Evolutionary conservation across 805 yeast genomes (phyloP).

Genomic region (Lachancea mirantina): DNA sequence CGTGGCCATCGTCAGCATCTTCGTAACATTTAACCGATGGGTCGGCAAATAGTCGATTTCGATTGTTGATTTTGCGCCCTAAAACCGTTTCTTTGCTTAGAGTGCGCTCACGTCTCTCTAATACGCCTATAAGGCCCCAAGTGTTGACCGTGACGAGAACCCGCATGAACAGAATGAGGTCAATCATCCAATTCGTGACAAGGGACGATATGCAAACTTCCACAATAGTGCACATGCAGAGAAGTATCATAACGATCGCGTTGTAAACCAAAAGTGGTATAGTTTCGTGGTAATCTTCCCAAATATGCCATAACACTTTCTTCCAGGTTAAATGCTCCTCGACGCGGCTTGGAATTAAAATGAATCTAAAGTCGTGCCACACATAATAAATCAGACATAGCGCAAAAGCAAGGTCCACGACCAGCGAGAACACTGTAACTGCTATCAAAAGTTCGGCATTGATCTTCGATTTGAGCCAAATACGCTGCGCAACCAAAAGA

Average conservation of each 20-base stretch:
- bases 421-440: slow-evolving; percentile 9
- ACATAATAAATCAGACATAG: slow-evolving; percentile 16
- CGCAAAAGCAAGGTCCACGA: slow-evolving; percentile 14
- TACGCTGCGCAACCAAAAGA: slow-evolving; percentile 10
- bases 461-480: slow-evolving; percentile 3
- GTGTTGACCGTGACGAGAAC: slow-evolving; percentile 26
- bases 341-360: slow-evolving; percentile 16
- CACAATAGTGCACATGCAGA: slow-evolving; percentile 16
- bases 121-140: slow-evolving; percentile 29
- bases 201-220: slow-evolving; percentile 8
- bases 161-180: slow-evolving; percentile 17
- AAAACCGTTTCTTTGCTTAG: slow-evolving; percentile 24
- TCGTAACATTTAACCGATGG: slow-evolving; percentile 18
- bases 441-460: slow-evolving; percentile 2
- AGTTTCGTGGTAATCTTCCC: slow-evolving; percentile 25
- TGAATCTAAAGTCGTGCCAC: slow-evolving; percentile 22
- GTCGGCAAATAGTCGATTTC: slow-evolving; percentile 24
- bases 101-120: slow-evolving; percentile 23
- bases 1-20: slow-evolving; percentile 1
- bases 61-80: slow-evolving; percentile 28
- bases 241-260: slow-evolving; percentile 12
- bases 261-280: slow-evolving; percentile 24
- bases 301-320: slow-evolving; percentile 5
- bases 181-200: slow-evolving; percentile 20
- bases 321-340: slow-evolving; percentile 5